phyloP scores from a whole-genome alignment of 2,329 filamentous ascomycete species.

The Dryadomyces quercus-mongolicae region DNA sequence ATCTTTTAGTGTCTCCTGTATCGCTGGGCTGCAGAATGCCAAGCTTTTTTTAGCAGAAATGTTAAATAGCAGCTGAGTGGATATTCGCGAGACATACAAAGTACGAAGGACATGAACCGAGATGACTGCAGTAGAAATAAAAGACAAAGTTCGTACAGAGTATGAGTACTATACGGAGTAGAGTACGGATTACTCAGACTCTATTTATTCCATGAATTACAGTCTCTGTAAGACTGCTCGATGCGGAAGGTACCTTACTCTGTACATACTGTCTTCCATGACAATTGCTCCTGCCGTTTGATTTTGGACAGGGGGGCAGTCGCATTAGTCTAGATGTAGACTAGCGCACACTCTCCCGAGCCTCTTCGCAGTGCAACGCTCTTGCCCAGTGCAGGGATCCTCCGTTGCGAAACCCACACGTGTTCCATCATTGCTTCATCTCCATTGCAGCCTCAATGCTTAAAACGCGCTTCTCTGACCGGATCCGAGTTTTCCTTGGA shows the following conservation, averaged over 20 bases:
- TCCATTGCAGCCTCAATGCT: constrained; percentile 19
- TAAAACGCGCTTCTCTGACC: constrained; percentile 11
- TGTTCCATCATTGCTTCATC: constrained; percentile 24
- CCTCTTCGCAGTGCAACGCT: background rate
- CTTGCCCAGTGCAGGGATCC: constrained; percentile 5
- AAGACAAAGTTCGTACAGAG: too few species aligned
- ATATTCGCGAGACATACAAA: too few species aligned
- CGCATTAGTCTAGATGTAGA: background rate
- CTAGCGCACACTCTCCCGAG: background rate
- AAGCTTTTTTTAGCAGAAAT: background rate
- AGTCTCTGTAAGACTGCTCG: too few species aligned
- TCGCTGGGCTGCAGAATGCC: background rate
- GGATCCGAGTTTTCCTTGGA: constrained; percentile 8
- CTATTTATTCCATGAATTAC: too few species aligned
- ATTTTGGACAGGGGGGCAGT: background rate
- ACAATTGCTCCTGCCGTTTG: background rate
- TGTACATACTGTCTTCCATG: background rate
- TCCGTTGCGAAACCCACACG: constrained; percentile 18
- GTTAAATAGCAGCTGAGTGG: too few species aligned
- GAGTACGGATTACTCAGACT: too few species aligned
- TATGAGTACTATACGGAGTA: too few species aligned
- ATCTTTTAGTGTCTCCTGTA: background rate
- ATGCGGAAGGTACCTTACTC: background rate
- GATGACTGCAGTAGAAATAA: too few species aligned
- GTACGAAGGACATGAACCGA: too few species aligned